A percentile compares a stretch with the other conserved stretches of the same genome.
Conservation (phyloP, 1,139 yeast species). For the Blastobotrys serpentis region DNA sequence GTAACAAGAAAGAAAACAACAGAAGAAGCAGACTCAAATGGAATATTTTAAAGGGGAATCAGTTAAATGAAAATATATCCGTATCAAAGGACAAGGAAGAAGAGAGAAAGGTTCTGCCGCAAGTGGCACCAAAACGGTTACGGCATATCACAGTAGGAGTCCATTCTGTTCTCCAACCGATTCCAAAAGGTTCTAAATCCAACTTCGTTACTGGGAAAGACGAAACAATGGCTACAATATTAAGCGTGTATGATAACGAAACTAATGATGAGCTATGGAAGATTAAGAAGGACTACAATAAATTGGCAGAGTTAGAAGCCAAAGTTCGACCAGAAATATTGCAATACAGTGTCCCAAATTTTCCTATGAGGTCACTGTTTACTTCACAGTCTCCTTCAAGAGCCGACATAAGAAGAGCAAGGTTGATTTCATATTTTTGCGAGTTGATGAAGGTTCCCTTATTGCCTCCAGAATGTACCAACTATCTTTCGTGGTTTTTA, state of each 20-base stretch:
- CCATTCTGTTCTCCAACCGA: neutral
- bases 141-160: neutral
- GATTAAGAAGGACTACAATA: conserved; percentile 58
- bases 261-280: conserved; percentile 70
- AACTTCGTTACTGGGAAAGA: neutral
- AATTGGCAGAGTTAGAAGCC: conserved; percentile 55
- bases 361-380: conserved; percentile 60
- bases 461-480: conserved; percentile 55
- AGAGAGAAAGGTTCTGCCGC: neutral
- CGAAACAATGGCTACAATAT: conserved; percentile 60
- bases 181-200: neutral
- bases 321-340: conserved; percentile 50
- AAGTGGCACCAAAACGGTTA: neutral
- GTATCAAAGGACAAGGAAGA: neutral
- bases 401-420: conserved; percentile 59
- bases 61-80: neutral
- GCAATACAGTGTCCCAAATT: conserved; percentile 57
- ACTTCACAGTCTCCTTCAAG: conserved; percentile 60
- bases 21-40: neutral
- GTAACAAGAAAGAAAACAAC: neutral
- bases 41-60: neutral
- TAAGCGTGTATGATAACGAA: conserved; percentile 59
- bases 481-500: conserved; percentile 60
- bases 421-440: conserved; percentile 58
- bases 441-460: conserved; percentile 57